Evolutionary conservation across 2,329 filamentous ascomycete species (phyloP).

Genomic region (Metarhizium sp.): DNA sequence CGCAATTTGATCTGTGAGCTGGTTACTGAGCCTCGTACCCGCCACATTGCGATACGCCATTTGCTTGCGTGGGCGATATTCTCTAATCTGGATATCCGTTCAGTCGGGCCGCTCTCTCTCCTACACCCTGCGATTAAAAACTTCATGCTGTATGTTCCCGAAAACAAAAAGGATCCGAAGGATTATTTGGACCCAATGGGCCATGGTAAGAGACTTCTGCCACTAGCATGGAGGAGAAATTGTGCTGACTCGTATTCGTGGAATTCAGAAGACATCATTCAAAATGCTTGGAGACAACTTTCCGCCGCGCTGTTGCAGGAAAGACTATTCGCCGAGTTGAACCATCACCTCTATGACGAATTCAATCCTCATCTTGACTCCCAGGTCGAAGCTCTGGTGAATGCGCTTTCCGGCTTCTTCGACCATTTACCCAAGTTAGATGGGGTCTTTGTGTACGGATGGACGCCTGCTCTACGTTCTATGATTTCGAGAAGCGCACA

Average conservation of each 20-base stretch:
- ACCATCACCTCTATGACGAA: background rate
- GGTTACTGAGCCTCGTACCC: background rate
- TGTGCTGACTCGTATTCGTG: background rate
- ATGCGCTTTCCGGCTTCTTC: background rate
- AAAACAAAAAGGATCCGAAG: background rate
- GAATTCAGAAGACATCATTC: background rate
- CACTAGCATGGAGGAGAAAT: background rate
- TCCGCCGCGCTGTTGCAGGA: background rate
- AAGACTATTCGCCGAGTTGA: background rate
- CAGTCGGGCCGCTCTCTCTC: background rate
- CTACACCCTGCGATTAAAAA: background rate
- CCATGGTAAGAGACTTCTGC: background rate
- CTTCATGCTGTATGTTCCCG: background rate
- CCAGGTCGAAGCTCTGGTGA: background rate
- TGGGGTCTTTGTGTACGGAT: background rate
- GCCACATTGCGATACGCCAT: background rate
- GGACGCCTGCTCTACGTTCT: background rate
- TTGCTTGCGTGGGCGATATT: background rate
- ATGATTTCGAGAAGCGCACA: too few relatives aligned
- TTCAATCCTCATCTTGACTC: background rate
- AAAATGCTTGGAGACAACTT: background rate
- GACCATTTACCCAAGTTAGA: background rate
- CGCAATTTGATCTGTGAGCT: background rate
- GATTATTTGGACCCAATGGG: background rate
- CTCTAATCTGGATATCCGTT: background rate